Base-by-base conservation (phyloP, 192 early-diverging fungal genomes). In the Dissophora ornata region DNA sequence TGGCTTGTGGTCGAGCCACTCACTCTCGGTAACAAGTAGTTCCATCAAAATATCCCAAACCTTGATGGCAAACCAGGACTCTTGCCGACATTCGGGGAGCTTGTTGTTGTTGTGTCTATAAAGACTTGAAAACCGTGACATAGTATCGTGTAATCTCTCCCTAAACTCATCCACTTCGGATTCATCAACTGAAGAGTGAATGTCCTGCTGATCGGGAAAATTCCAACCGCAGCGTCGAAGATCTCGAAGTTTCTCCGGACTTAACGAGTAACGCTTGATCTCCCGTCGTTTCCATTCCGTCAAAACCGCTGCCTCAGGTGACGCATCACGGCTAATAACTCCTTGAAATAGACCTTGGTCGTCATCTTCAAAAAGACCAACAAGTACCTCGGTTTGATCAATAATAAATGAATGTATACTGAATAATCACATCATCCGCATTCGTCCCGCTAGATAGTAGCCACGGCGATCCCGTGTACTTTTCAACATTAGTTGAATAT, bases 41-140 rank as follows among this genome's bases (percentile, higher is more conserved):
- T 59, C 22, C 13, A 59, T 26, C 9, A 59, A 47, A 32, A 29
- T 59, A 4, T 6, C 18, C 57, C 57, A 59, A 33, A 59, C 45
- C n/a, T 47, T 47, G 6, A 28, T 40, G n/a, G 38, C 18, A 25
- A 38, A 40, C 54, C 54, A 57, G n/a, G 32, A n/a, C 38, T 57
- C 36, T 19, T 16, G 38, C 24, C 38, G 32, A 19, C 12, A 7
- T 15, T 41, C 54, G 13, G 36, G 54, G 28, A 57, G 32, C 5
- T 22, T n/a, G 13, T 32, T 18, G 29, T 18, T 18, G 12, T 32
- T n/a, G 12, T 45, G 16, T n/a, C 29, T 15, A 32, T 59, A 59
- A 0, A 59, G 25, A 10, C 42, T 13, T 30, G 57, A 44, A 4
- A 59, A 28, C 2, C 25, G 26, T 8, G 40, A 19, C 41, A 59